These are phyloP conservation scores for Neoboletus brunneissimus DNA, from an alignment of 768 basidiomycete species.

Conservation along the genomic window DNA sequence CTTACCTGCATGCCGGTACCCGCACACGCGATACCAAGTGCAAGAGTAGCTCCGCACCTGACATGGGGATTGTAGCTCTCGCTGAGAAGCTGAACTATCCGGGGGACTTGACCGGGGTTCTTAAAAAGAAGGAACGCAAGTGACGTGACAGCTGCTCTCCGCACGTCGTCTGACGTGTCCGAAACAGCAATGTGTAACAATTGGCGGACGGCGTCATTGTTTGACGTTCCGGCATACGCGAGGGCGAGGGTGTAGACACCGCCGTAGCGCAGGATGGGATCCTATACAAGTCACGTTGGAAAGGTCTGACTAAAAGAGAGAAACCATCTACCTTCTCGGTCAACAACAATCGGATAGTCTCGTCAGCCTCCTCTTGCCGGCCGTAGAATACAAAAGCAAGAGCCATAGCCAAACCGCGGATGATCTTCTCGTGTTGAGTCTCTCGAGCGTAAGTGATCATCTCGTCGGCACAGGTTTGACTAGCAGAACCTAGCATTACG, in stretches of 20 bases:
- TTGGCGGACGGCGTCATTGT: conserved; percentile 89
- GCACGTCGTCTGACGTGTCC: conserved; percentile 96
- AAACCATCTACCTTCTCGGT: conserved; percentile 71
- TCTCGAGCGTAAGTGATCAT: conserved; percentile 96
- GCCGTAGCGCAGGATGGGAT: conserved; percentile 95
- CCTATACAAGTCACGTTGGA: conserved; percentile 45
- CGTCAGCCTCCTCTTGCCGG: conserved; percentile 87
- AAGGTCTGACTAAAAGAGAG: neutral
- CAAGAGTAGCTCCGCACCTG: conserved; percentile 93
- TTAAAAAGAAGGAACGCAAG: conserved; percentile 97
- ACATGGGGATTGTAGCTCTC: conserved; percentile 99
- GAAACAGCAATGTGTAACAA: conserved; percentile 96
- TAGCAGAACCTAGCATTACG: conserved; percentile 94
- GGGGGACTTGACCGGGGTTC: conserved; percentile 92
- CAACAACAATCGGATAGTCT: conserved; percentile 71
- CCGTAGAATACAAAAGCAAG: conserved; percentile 92
- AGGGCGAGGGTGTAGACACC: conserved; percentile 96
- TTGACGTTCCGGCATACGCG: conserved; percentile 94
- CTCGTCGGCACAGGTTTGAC: conserved; percentile 76
- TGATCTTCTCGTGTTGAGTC: conserved; percentile 99
- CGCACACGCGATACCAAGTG: conserved; percentile 95
- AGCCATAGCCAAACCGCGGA: conserved; percentile 91
- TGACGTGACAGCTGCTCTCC: conserved; percentile 93
- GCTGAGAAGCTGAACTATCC: conserved; percentile 93
- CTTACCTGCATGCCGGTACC: conserved; percentile 90